Conservation (phyloP, 1,139 yeast species). For the Ogataea hybrid region DNA sequence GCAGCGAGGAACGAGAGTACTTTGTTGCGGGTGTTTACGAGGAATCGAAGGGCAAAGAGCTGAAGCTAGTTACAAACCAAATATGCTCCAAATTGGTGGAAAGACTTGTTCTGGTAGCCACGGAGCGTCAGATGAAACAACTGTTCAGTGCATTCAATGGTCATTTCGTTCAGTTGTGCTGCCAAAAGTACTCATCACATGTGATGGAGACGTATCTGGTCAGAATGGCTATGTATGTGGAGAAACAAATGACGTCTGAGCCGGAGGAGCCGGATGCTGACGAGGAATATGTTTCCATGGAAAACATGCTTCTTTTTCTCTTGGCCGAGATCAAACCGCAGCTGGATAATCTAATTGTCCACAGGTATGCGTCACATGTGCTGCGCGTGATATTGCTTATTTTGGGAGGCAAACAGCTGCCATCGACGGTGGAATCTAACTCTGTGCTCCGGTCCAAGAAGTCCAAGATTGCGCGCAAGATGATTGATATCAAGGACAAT, state of each 20-base stretch:
- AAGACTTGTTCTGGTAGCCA: conserved; percentile 68
- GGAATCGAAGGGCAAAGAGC: conserved; percentile 86
- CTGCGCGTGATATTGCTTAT: conserved; percentile 69
- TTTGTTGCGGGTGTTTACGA: conserved; percentile 78
- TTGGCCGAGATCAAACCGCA: conserved; percentile 65
- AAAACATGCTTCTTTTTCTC: conserved; percentile 60
- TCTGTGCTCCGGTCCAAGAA: conserved; percentile 81
- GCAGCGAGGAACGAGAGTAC: conserved; percentile 67
- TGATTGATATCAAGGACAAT: conserved; percentile 83
- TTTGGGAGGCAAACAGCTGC: conserved; percentile 74
- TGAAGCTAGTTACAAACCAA: conserved; percentile 90
- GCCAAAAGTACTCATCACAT: conserved; percentile 92
- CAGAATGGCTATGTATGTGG: conserved; percentile 72
- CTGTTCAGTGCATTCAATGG: conserved; percentile 68
- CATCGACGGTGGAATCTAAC: conserved; percentile 68
- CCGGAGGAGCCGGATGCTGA: conserved; percentile 34
- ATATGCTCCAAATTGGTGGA: conserved; percentile 93
- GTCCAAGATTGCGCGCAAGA: conserved; percentile 87
- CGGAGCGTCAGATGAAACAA: conserved; percentile 60
- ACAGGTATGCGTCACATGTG: conserved; percentile 88
- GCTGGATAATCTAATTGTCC: conserved; percentile 57
- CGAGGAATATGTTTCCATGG: conserved; percentile 52
- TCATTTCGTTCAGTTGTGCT: conserved; percentile 71
- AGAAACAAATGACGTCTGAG: conserved; percentile 55
- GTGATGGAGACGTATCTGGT: conserved; percentile 85